phyloP scores from a whole-genome alignment of 2,329 filamentous ascomycete genomes.

The Tolypocladium pustulatum region DNA sequence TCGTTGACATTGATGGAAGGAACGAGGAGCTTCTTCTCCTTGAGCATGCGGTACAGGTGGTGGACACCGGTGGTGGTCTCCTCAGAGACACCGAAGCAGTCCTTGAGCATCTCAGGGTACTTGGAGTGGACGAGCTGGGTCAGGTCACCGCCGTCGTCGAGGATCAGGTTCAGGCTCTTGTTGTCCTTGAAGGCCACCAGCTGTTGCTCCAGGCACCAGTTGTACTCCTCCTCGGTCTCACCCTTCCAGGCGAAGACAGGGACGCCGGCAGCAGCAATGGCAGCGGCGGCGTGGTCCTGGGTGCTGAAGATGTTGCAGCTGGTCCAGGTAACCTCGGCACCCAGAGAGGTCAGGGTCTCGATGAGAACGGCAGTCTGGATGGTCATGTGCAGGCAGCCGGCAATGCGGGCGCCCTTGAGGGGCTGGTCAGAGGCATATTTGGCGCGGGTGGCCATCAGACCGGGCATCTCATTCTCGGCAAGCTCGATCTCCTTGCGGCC shows the following conservation, averaged over 20 bases:
- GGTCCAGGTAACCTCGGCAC: slow-evolving; percentile 97
- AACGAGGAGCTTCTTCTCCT: slow-evolving; percentile 78
- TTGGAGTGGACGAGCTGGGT: slow-evolving; percentile 94
- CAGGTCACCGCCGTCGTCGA: slow-evolving; percentile 96
- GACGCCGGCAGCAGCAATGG: slow-evolving; percentile 87
- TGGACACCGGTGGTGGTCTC: slow-evolving; percentile 99
- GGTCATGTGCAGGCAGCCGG: slow-evolving; percentile 98
- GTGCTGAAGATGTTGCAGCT: slow-evolving; percentile 99
- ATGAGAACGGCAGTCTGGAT: slow-evolving; percentile 99
- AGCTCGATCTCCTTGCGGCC: slow-evolving; percentile 98
- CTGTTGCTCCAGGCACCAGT: slow-evolving; percentile 99
- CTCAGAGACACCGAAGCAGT: slow-evolving; percentile 97
- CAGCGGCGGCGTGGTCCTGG: slow-evolving; percentile 95
- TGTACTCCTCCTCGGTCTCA: slow-evolving; percentile 99
- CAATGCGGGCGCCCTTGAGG: slow-evolving; percentile 87
- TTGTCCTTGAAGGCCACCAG: slow-evolving; percentile 91
- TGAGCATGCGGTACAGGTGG: slow-evolving; percentile 98
- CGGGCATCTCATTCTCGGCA: slow-evolving; percentile 93
- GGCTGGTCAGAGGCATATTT: slow-evolving; percentile 94
- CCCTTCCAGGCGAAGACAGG: slow-evolving; percentile 74
- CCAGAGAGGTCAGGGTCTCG: slow-evolving; percentile 88
- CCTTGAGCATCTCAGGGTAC: slow-evolving; percentile 97
- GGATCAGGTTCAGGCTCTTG: slow-evolving; percentile 96
- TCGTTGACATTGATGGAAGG: slow-evolving; percentile 99
- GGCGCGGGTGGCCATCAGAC: slow-evolving; percentile 86